A percentile compares a stretch with the other conserved stretches of the same genome.
Evolutionary conservation across 2,329 filamentous ascomycete species (phyloP).

Genomic region (Sclerotiophoma versabilis): DNA sequence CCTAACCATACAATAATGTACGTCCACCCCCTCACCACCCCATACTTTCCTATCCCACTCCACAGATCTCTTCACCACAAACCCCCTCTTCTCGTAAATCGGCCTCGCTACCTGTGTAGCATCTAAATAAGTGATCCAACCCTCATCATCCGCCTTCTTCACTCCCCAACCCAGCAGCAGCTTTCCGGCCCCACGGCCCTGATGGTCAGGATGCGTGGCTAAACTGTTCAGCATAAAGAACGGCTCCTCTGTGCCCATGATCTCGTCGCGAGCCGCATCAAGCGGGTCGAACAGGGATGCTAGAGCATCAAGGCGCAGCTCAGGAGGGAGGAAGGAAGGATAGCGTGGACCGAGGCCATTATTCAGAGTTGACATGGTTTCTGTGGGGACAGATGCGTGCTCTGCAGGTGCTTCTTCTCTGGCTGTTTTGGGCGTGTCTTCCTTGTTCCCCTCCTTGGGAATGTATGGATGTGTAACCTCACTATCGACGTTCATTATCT

Average conservation of each 20-base stretch:
- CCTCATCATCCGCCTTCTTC: constrained; percentile 49
- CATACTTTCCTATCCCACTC: constrained; percentile 38
- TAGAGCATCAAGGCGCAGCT: constrained; percentile 50
- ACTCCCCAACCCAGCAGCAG: constrained; percentile 51
- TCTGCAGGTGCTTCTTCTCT: not conserved
- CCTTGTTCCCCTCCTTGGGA: not conserved
- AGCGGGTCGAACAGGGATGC: constrained; percentile 36
- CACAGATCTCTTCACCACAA: constrained; percentile 24
- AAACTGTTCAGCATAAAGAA: constrained; percentile 42
- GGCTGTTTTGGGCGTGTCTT: not conserved
- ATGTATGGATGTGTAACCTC: not conserved
- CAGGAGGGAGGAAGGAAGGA: constrained; percentile 79
- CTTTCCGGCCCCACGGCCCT: constrained; percentile 49
- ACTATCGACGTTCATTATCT: constrained; percentile 23
- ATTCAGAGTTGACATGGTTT: not conserved
- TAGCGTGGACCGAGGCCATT: not conserved
- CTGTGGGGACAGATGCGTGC: not conserved
- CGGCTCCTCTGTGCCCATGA: constrained; percentile 32
- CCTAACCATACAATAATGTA: constrained; percentile 42
- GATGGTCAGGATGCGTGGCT: constrained; percentile 50
- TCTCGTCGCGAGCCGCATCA: constrained; percentile 28
- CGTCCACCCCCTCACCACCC: constrained; percentile 39
- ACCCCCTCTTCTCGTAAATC: constrained; percentile 49
- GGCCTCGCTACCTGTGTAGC: constrained; percentile 46
- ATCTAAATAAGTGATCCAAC: constrained; percentile 51